A percentile compares a stretch with the other conserved stretches of the same genome.
Conservation (phyloP, 2,329 filamentous ascomycete genomes). For the Drechslerella stenobrocha region DNA sequence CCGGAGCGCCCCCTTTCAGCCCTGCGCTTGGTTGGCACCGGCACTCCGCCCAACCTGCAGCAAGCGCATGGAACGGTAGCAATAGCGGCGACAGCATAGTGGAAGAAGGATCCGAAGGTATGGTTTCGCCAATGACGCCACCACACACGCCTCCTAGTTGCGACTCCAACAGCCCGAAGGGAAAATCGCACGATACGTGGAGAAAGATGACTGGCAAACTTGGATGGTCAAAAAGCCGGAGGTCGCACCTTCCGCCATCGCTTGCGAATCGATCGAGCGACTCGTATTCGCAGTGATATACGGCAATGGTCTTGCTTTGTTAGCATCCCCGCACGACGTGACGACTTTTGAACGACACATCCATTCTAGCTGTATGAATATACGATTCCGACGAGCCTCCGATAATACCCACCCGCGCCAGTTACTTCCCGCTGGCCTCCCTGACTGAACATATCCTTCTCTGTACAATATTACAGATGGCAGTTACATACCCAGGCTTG, state of each 20-base stretch:
- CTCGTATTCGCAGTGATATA: constrained; percentile 32
- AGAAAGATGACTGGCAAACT: constrained; percentile 62
- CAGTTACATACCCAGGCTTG: constrained; percentile 40
- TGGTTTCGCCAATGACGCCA: constrained; percentile 59
- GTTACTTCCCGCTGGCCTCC: constrained; percentile 11
- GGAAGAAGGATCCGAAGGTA: constrained; percentile 59
- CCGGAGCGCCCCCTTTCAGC: constrained; percentile 51
- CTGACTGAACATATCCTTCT: constrained; percentile 38
- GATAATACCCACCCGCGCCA: constrained; percentile 16
- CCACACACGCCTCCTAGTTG: constrained; percentile 60
- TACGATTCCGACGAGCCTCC: constrained; percentile 29
- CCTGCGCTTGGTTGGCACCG: constrained; percentile 52
- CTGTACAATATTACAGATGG: constrained; percentile 46
- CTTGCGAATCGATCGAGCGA: constrained; percentile 37
- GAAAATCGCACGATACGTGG: constrained; percentile 59
- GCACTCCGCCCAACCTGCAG: constrained; percentile 47
- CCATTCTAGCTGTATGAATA: constrained; percentile 26
- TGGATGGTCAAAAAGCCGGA: constrained; percentile 52
- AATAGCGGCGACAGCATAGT: constrained; percentile 52
- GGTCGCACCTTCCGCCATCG: constrained; percentile 27
- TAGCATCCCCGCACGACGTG: constrained; percentile 18
- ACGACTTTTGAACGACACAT: constrained; percentile 29
- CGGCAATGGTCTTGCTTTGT: background rate
- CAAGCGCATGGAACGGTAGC: constrained; percentile 50
- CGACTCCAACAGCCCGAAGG: constrained; percentile 57